A percentile compares a stretch with the other conserved stretches of the same genome.
phyloP scores from a whole-genome alignment of 768 basidiomycete species.

The Vararia minispora region DNA sequence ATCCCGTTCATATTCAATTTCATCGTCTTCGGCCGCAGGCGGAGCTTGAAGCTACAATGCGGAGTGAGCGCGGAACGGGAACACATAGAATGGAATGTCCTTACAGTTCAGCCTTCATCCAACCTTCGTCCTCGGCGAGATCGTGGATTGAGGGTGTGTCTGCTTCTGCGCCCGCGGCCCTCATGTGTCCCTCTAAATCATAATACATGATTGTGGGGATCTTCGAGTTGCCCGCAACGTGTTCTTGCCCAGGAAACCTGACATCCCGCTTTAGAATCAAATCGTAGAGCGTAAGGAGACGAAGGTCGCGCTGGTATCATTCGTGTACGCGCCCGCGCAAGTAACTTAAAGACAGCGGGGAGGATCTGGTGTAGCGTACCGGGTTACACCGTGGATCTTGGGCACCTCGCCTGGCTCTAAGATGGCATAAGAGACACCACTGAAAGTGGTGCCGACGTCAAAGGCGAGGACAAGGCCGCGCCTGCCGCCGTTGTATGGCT shows the following conservation, averaged over 20 bases:
- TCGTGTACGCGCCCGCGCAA: too few relatives aligned
- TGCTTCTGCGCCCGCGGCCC: constrained; percentile 69
- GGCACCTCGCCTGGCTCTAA: constrained; percentile 74
- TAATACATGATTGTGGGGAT: constrained; percentile 74
- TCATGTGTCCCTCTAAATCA: constrained; percentile 51
- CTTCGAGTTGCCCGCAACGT: constrained; percentile 77
- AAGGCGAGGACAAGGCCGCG: constrained; percentile 68
- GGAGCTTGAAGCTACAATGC: constrained; percentile 67
- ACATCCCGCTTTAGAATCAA: constrained; percentile 12
- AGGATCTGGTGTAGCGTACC: constrained; percentile 29
- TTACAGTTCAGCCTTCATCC: constrained; percentile 69
- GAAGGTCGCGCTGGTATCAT: background rate
- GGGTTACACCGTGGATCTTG: constrained; percentile 70
- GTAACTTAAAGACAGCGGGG: too few relatives aligned
- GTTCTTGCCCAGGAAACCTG: constrained; percentile 78
- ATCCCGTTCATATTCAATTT: constrained; percentile 78
- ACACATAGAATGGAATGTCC: constrained; percentile 18
- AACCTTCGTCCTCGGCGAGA: constrained; percentile 66
- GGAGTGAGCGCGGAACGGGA: background rate
- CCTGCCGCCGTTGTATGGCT: constrained; percentile 54
- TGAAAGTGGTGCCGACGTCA: constrained; percentile 77
- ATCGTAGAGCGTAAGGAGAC: background rate
- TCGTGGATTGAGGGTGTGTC: constrained; percentile 46
- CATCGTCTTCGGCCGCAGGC: constrained; percentile 68
- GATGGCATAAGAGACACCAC: constrained; percentile 75